Evolutionary conservation across 805 yeast species (phyloP), one percentile per base, ranked within the genome.

Genomic region (Suhomyces emberorum): DNA sequence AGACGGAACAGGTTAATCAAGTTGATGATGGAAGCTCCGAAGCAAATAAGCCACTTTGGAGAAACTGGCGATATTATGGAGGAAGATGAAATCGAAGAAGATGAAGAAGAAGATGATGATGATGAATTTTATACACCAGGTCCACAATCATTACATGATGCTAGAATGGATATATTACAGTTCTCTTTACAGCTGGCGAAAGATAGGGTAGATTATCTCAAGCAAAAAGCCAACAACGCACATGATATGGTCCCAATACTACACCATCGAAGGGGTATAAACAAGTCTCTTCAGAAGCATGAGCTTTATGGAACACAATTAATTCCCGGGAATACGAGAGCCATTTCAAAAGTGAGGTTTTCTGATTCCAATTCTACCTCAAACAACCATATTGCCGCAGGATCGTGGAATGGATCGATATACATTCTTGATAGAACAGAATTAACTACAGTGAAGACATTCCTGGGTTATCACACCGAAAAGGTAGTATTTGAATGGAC

Each of bases 41-140:
- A 44, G 4, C 29, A 42, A 30, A 27, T 32, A 28, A 19, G 44
- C 10, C 44, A 44, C 10, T 26, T 12, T 26, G 29, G 18, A 10
- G 27, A 11, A 6, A 41, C 24, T n/a, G 47, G 46, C 7, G 46
- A 39, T 7, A 20, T 35, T 15, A 47, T 36, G 20, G 49, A 51
- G 14, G 47, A 44, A 19, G 39, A 43, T 14, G 41, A 46, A 8
- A 35, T 28, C 6, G 49, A 42, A 15, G 48, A 38, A 25, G 50
- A 38, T n/a, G 48, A 44, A 3, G 60, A 41, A 3, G 58, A 45
- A 3, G 79, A 70, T 1, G 81, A 78, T 7, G 82, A 85, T 10
- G 95, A 82, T 34, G 95, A 88, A 41, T 88, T 83, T 51, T 88
- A 79, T 51, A 88, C 96, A 0, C 95, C 95, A 0, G 96, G 95